Conservation (phyloP, 2,329 filamentous ascomycete species). For the Xylariaceae sp. region DNA sequence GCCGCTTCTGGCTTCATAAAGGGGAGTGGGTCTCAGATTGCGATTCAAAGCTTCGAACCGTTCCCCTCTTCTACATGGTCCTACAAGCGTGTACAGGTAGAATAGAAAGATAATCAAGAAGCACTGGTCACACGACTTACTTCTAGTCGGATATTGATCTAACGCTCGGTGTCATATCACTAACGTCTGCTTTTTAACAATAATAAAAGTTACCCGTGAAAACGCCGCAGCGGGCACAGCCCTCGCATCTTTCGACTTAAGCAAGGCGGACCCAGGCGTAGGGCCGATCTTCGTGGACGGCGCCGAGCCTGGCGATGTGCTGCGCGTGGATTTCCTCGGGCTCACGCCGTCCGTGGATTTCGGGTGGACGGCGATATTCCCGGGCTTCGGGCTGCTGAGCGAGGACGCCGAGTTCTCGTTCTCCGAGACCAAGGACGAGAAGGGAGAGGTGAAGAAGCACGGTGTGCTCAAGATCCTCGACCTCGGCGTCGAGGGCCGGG, state of each 20-base stretch:
- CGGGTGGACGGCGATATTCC: constrained; percentile 60
- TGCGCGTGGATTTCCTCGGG: constrained; percentile 56
- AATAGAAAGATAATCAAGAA: too few species aligned
- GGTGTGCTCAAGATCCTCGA: constrained; percentile 47
- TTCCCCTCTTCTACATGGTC: too few species aligned
- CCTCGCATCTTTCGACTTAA: constrained; percentile 49
- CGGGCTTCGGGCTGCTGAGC: constrained; percentile 54
- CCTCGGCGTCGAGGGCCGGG: constrained; percentile 55
- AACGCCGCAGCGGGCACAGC: constrained; percentile 42
- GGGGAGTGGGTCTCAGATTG: too few species aligned
- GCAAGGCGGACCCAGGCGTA: constrained; percentile 53
- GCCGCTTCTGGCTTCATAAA: too few species aligned
- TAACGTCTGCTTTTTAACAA: too few species aligned
- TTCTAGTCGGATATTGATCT: too few species aligned
- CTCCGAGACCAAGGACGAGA: neutral
- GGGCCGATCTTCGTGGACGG: constrained; percentile 57
- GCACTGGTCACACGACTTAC: too few species aligned
- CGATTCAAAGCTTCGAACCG: too few species aligned
- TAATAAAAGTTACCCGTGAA: constrained; percentile 44
- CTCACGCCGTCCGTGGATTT: constrained; percentile 49
- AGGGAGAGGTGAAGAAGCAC: constrained; percentile 37
- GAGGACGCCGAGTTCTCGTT: constrained; percentile 6
- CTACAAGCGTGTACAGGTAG: too few species aligned
- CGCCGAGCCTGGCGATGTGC: constrained; percentile 57
- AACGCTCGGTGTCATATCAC: too few species aligned